Conservation (phyloP, 352 stramenopile genomes). For the Phytophthora tubulina region DNA sequence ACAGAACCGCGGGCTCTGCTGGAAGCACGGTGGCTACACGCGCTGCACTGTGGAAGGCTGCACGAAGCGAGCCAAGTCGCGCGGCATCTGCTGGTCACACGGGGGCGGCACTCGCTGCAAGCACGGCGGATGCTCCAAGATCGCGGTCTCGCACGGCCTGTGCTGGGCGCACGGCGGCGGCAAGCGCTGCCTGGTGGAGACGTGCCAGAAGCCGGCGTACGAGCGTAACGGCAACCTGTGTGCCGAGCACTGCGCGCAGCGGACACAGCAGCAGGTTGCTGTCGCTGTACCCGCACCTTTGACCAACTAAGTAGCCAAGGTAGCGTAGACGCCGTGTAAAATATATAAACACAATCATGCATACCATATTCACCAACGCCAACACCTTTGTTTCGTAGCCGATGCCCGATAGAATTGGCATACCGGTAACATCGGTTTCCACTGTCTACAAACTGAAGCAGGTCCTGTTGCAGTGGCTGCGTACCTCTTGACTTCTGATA, state of each 20-base stretch:
- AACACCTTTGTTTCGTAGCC: background rate
- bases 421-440: too few species aligned
- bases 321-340: slow-evolving; percentile 34
- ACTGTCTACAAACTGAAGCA: too few species aligned
- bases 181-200: slow-evolving; percentile 51
- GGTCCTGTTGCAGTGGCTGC: background rate
- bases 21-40: slow-evolving; percentile 54
- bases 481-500: background rate
- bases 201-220: slow-evolving; percentile 64
- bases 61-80: slow-evolving; percentile 76
- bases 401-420: too few species aligned
- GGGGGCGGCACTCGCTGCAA: slow-evolving; percentile 78
- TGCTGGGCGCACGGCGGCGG: slow-evolving; percentile 68
- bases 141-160: slow-evolving; percentile 58
- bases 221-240: slow-evolving; percentile 68
- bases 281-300: background rate
- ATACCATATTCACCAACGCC: slow-evolving; percentile 2
- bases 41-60: slow-evolving; percentile 62
- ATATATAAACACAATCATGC: slow-evolving; percentile 37
- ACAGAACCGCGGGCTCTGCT: slow-evolving; percentile 61
- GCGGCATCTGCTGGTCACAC: slow-evolving; percentile 88
- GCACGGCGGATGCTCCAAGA: slow-evolving; percentile 56
- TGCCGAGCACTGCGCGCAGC: slow-evolving; percentile 35
- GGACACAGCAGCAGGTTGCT: slow-evolving; percentile 15
- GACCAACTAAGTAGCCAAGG: slow-evolving; percentile 15